These are phyloP conservation scores for Diddensiella santjacobensis DNA, from an alignment of 805 yeast genomes.

Conservation along the genomic window DNA sequence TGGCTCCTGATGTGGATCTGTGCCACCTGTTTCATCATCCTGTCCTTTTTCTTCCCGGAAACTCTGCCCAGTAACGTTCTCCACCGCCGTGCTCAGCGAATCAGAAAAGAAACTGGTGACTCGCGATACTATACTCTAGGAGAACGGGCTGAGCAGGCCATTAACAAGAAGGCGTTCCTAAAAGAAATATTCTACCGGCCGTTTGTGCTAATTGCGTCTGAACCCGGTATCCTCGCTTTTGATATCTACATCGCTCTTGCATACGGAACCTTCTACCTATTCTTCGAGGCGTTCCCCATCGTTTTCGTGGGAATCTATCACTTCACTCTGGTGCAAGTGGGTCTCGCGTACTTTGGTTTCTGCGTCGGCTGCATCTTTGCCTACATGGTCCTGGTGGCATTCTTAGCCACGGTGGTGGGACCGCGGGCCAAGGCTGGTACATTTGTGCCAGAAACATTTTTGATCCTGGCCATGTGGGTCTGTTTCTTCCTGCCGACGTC, in stretches of 20 bases:
- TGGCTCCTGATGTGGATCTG: conserved; percentile 45
- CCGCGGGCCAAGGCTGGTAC: conserved; percentile 14
- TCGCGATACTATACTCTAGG: conserved; percentile 39
- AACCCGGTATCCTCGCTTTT: conserved; percentile 55
- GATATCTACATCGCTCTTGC: conserved; percentile 49
- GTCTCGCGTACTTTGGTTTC: conserved; percentile 46
- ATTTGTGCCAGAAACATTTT: conserved; percentile 17
- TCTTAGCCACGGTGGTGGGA: conserved; percentile 9
- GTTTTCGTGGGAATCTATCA: conserved; percentile 44
- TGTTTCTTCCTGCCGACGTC: conserved; percentile 40
- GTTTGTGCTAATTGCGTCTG: conserved; percentile 43
- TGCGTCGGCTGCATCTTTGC: conserved; percentile 46
- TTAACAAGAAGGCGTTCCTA: background rate
- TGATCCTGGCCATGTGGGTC: conserved; percentile 19
- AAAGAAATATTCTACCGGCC: conserved; percentile 36
- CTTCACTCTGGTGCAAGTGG: conserved; percentile 47
- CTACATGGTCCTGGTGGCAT: conserved; percentile 18
- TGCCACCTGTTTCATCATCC: conserved; percentile 37
- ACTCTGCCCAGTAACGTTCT: conserved; percentile 46
- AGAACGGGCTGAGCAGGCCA: conserved; percentile 24
- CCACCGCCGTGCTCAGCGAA: conserved; percentile 45
- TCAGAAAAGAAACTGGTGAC: conserved; percentile 51
- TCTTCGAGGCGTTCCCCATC: conserved; percentile 61
- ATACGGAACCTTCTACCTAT: conserved; percentile 52
- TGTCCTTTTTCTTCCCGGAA: conserved; percentile 47